Conservation (phyloP, 805 yeast species). For the Nakazawaea ernobii region DNA sequence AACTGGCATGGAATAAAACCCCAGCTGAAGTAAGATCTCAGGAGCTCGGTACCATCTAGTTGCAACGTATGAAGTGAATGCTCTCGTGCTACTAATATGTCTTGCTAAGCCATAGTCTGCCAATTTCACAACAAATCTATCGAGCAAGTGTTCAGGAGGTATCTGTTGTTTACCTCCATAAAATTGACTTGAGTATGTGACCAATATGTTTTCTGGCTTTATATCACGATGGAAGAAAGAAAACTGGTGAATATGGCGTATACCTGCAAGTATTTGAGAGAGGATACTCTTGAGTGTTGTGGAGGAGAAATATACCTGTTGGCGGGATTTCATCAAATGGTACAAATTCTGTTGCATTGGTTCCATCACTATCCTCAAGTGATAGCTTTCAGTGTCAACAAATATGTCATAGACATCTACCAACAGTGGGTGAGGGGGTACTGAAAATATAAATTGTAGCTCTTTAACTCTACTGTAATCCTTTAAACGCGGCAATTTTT, state of each 20-base stretch:
- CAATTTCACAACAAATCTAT: constrained; percentile 58
- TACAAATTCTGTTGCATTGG: constrained; percentile 76
- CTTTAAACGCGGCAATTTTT: constrained; percentile 42
- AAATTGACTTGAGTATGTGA: constrained; percentile 51
- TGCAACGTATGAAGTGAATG: constrained; percentile 72
- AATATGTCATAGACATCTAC: constrained; percentile 77
- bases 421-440: constrained; percentile 67
- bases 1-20: constrained; percentile 58
- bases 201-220: constrained; percentile 88
- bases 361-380: constrained; percentile 84
- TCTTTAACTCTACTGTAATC: constrained; percentile 61
- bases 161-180: constrained; percentile 36
- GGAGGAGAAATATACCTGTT: constrained; percentile 45
- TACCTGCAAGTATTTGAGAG: constrained; percentile 68
- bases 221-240: constrained; percentile 82
- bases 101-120: constrained; percentile 82
- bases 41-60: constrained; percentile 88
- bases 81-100: constrained; percentile 42
- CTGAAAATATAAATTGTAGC: constrained; percentile 55
- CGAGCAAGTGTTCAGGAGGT: constrained; percentile 33
- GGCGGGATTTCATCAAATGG: constrained; percentile 66
- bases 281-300: constrained; percentile 60
- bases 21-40: constrained; percentile 64
- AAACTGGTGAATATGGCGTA: constrained; percentile 71
- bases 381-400: constrained; percentile 53